Evolutionary conservation across 495 filamentous ascomycete species (phyloP).

Genomic region (Durotheca rogersii): DNA sequence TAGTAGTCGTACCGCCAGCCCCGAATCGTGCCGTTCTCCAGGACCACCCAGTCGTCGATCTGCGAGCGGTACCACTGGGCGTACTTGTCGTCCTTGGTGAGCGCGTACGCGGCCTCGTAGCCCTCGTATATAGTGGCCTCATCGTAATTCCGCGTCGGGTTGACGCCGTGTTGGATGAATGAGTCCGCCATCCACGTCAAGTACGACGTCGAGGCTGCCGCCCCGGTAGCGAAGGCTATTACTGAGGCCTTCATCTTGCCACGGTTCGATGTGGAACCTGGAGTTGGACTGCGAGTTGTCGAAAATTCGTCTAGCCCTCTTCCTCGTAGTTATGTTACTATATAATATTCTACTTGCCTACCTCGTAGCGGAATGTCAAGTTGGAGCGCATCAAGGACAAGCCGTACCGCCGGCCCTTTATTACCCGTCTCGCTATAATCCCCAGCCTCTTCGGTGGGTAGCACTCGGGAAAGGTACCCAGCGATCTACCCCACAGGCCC

Average conservation of each 20-base stretch:
- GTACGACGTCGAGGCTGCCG: constrained; percentile 32
- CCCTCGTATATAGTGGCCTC: constrained; percentile 43
- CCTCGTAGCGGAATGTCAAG: neutral
- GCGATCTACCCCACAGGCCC: constrained; percentile 2
- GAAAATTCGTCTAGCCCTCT: neutral
- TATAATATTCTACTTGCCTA: neutral
- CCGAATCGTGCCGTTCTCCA: constrained; percentile 40
- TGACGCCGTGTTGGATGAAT: constrained; percentile 48
- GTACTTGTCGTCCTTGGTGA: constrained; percentile 37
- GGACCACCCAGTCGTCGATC: constrained; percentile 43
- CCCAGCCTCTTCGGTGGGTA: constrained; percentile 3
- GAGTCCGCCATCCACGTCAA: constrained; percentile 50
- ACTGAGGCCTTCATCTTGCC: constrained; percentile 13
- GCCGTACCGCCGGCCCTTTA: no score
- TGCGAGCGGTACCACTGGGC: constrained; percentile 35
- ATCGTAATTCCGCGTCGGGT: constrained; percentile 37
- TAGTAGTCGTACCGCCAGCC: constrained; percentile 45
- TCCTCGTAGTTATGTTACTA: neutral
- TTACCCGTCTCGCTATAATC: no score
- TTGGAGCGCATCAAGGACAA: no score
- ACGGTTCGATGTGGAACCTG: neutral
- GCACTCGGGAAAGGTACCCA: constrained; percentile 10
- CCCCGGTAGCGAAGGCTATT: constrained; percentile 17
- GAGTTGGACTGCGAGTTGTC: neutral
- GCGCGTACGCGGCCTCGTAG: constrained; percentile 39